Conservation (phyloP, 2,329 filamentous ascomycete species). For the Ascomycota sp. region DNA sequence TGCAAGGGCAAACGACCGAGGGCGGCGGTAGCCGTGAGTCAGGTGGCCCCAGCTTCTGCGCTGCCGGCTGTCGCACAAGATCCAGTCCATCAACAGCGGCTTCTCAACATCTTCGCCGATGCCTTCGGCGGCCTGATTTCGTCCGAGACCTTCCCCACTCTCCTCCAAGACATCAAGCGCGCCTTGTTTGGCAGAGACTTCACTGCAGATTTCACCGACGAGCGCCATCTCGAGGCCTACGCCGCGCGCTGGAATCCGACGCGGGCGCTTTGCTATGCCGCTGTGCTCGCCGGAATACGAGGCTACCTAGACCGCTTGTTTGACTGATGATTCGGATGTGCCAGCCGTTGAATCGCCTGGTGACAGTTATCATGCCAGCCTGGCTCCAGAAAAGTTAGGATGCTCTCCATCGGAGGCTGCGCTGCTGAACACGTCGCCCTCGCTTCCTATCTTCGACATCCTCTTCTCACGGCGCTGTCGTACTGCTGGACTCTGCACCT, state of each 20-base stretch:
- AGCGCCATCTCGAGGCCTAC: conserved; percentile 60
- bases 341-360: not conserved
- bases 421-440: conserved; percentile 41
- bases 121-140: conserved; percentile 35
- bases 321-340: not conserved
- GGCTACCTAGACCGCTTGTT: conserved; percentile 12
- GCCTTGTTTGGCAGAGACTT: conserved; percentile 81
- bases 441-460: conserved; percentile 19
- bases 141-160: conserved; percentile 23
- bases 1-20: too few relatives aligned
- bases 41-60: too few relatives aligned
- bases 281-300: conserved; percentile 23
- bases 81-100: conserved; percentile 33
- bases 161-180: conserved; percentile 66
- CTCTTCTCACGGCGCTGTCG: conserved; percentile 20
- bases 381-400: conserved; percentile 9
- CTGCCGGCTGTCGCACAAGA: too few relatives aligned
- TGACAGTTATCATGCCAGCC: not conserved
- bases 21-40: too few relatives aligned
- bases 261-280: conserved; percentile 61
- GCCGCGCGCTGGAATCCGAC: conserved; percentile 80
- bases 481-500: conserved; percentile 62
- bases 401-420: conserved; percentile 34
- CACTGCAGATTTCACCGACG: conserved; percentile 50
- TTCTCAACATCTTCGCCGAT: conserved; percentile 53